Percentiles rank a stretch among this genome's conserved stretches.
Evolutionary conservation across 345 rosid genomes (phyloP).

Genomic region (Diplotaxis tenuifolia): DNA sequence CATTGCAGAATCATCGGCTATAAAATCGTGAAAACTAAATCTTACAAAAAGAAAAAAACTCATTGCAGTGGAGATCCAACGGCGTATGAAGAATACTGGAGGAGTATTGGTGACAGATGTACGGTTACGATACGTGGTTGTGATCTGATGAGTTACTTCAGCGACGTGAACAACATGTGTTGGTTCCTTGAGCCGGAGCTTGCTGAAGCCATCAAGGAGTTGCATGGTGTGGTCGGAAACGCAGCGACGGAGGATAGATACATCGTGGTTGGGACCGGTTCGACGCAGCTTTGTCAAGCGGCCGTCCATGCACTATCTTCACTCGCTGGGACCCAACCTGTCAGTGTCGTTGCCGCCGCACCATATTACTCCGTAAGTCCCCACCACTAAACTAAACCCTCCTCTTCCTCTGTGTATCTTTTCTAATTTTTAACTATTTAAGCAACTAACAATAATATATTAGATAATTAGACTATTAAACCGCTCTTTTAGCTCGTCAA

Average conservation of each 20-base stretch:
- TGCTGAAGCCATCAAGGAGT: constrained; percentile 53
- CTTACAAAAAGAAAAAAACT: too few species aligned
- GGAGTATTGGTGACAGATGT: constrained; percentile 56
- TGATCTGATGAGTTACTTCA: constrained; percentile 84
- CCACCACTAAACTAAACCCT: constrained; percentile 19
- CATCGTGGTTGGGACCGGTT: constrained; percentile 83
- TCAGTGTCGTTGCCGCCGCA: constrained; percentile 78
- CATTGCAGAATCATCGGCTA: constrained; percentile 29
- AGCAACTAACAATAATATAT: not conserved
- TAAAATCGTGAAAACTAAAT: not conserved
- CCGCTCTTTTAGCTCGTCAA: constrained; percentile 2
- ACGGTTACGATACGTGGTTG: constrained; percentile 56
- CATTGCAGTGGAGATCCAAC: constrained; percentile 85
- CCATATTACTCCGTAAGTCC: constrained; percentile 83
- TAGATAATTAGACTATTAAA: constrained; percentile 18
- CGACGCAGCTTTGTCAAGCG: constrained; percentile 77
- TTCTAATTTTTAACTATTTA: not conserved
- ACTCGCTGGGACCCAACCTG: constrained; percentile 44
- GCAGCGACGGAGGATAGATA: constrained; percentile 50
- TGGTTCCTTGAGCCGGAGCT: constrained; percentile 78
- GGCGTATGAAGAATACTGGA: constrained; percentile 73
- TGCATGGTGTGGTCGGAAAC: constrained; percentile 65
- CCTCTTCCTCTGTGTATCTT: constrained; percentile 15
- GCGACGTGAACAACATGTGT: constrained; percentile 52
- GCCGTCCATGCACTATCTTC: constrained; percentile 70